phyloP scores from a whole-genome alignment of 495 filamentous ascomycete species.

The Chaetomium cochliodes region DNA sequence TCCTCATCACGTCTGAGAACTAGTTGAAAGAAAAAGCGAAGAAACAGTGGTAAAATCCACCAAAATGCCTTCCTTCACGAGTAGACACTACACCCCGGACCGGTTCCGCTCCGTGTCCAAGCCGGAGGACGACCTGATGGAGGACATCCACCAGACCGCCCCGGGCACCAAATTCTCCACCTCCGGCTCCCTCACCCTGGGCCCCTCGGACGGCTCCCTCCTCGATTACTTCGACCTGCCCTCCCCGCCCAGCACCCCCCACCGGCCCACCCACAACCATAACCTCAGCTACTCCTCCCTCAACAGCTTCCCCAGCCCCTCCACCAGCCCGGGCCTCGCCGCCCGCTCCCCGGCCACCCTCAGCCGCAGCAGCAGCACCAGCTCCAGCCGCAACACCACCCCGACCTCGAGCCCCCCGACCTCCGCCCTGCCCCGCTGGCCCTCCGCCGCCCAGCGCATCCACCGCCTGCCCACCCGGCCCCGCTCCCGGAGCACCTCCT shows the following conservation, averaged over 20 bases:
- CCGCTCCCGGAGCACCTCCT: constrained; percentile 14
- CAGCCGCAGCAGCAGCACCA: constrained; percentile 5
- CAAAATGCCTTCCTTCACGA: constrained; percentile 23
- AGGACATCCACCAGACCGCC: constrained; percentile 7
- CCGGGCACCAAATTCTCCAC: not conserved
- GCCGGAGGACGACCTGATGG: constrained; percentile 10
- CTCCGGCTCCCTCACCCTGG: not conserved
- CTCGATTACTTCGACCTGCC: constrained; percentile 30
- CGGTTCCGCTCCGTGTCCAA: constrained; percentile 8
- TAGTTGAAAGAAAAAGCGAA: too few relatives aligned
- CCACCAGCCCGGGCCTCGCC: constrained; percentile 8
- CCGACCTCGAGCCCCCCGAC: constrained; percentile 6
- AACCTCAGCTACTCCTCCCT: constrained; percentile 15
- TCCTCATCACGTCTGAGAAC: too few relatives aligned
- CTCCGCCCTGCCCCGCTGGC: constrained; percentile 12
- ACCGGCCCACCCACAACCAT: constrained; percentile 10
- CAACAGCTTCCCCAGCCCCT: constrained; percentile 13
- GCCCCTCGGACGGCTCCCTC: constrained; percentile 22
- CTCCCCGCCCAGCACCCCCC: constrained; percentile 24
- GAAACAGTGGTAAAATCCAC: not conserved
- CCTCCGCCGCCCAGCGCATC: constrained; percentile 16
- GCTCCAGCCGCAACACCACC: not conserved
- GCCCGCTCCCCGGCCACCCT: constrained; percentile 4
- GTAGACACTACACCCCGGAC: constrained; percentile 8
- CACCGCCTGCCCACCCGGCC: constrained; percentile 16